Conservation (phyloP, 768 basidiomycete species). For the Lactarius hatsudake region DNA sequence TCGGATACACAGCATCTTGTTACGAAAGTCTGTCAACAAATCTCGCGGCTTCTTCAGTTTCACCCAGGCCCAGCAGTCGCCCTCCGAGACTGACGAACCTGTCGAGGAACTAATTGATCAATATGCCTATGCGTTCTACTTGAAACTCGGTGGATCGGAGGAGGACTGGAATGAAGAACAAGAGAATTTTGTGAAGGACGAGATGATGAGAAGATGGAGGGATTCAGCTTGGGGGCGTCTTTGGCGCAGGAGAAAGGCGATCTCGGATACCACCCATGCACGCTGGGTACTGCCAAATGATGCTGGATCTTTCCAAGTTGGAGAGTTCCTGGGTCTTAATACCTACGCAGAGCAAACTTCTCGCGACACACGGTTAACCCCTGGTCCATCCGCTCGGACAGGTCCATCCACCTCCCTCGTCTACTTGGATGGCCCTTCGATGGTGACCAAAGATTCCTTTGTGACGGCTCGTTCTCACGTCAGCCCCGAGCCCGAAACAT, state of each 20-base stretch:
- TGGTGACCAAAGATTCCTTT: conserved; percentile 32
- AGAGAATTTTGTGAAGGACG: conserved; percentile 49
- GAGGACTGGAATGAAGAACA: conserved; percentile 66
- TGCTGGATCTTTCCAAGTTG: conserved; percentile 75
- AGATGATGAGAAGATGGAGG: conserved; percentile 60
- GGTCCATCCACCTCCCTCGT: conserved; percentile 3
- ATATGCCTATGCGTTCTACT: conserved; percentile 62
- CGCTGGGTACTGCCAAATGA: conserved; percentile 48
- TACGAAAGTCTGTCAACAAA: conserved; percentile 24
- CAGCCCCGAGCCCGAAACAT: conserved; percentile 27
- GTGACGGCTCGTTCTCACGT: conserved; percentile 34
- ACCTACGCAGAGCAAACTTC: conserved; percentile 43
- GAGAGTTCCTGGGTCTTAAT: conserved; percentile 69
- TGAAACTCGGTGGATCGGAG: conserved; percentile 57
- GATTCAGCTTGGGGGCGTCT: conserved; percentile 62
- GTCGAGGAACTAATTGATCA: conserved; percentile 51
- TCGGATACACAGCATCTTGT: conserved; percentile 29
- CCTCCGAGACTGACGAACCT: conserved; percentile 36
- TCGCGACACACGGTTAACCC: not conserved
- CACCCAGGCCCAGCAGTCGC: conserved; percentile 29
- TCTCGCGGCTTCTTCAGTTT: conserved; percentile 27
- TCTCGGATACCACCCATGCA: conserved; percentile 29
- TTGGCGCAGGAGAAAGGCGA: conserved; percentile 35
- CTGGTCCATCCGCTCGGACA: not conserved
- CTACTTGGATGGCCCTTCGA: conserved; percentile 14